Evolutionary conservation across 1,284 basidiomycete species (phyloP), one percentile per base, ranked within the genome.

Genomic region (Cryptococcus maquisensis): DNA sequence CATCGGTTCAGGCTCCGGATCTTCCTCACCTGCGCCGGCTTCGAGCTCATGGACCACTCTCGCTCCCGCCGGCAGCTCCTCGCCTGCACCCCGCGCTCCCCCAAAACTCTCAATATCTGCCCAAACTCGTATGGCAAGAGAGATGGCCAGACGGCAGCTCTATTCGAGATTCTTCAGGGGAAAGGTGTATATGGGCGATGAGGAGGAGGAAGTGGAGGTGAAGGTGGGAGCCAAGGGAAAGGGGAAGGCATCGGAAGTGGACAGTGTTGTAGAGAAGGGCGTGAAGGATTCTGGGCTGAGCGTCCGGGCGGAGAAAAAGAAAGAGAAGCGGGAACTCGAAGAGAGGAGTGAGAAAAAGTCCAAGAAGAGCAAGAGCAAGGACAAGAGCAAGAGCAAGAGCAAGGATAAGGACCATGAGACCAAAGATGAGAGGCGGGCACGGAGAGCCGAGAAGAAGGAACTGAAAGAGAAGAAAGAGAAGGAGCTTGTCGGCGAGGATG

Each of bases 81-180:
- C 64, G 23, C 58, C 56, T 9, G 32, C 59, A 16, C 65, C 73
- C 39, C 28, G 28, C 28, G 10, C 10, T 8, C 28, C 28, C 15
- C 20, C 46, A 59, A 68, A 32, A 57, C 62, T 41, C 69, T 78
- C 26, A 0, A 58, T 82, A 21, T 84, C 79, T 57, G 76, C 90
- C 12, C 73, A 89, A 51, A 81, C 84, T 0, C 73, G 79, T 2
- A 86, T 87, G 5, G 90, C 90, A 72, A 80, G 85, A 51, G 88
- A 91, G 64, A 83, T 87, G 15, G 91, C 90, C 0, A 82, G 81
- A 54, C 79, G 82, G 26, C 81, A 80, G 32, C 79, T 95, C 2
- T 95, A 95, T 71, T 81, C 88, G 2, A 80, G 81, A 51, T 95
- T 95, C 72, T 86, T 87, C 66, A 82, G 86, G 21, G 90, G 90